Conservation (phyloP, 2,329 filamentous ascomycete genomes). For the Beauveria sp. region DNA sequence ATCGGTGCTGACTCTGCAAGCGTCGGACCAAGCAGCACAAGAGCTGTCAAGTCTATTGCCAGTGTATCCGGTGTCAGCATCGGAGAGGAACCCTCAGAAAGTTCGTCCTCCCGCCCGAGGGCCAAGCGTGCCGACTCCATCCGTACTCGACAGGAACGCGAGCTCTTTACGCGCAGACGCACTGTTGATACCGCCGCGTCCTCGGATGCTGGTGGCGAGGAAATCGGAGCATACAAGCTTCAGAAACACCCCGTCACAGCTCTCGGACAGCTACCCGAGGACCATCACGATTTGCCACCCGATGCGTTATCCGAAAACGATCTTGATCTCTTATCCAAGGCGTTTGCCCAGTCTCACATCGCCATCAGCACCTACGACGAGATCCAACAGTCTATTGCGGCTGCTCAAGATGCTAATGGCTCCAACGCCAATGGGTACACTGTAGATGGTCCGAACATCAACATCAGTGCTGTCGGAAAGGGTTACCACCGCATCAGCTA, state of each 20-base stretch:
- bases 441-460: conserved; percentile 38
- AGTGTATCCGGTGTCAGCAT: conserved; percentile 72
- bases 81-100: conserved; percentile 58
- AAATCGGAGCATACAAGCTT: conserved; percentile 43
- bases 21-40: conserved; percentile 76
- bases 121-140: conserved; percentile 71
- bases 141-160: conserved; percentile 76
- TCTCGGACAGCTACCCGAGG: conserved; percentile 57
- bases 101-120: conserved; percentile 56
- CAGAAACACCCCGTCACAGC: conserved; percentile 35
- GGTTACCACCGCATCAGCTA: conserved; percentile 79
- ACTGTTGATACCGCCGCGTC: conserved; percentile 55
- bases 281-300: conserved; percentile 56
- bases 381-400: conserved; percentile 60
- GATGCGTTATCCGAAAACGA: conserved; percentile 60
- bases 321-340: conserved; percentile 70
- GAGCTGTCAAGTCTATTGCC: conserved; percentile 82
- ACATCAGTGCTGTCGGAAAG: conserved; percentile 56
- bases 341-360: conserved; percentile 72
- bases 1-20: conserved; percentile 50
- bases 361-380: conserved; percentile 67
- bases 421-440: conserved; percentile 46
- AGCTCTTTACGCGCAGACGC: conserved; percentile 78
- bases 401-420: conserved; percentile 61
- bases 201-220: conserved; percentile 46